phyloP scores from a whole-genome alignment of 306 rosid genomes.

The Comarum palustre region DNA sequence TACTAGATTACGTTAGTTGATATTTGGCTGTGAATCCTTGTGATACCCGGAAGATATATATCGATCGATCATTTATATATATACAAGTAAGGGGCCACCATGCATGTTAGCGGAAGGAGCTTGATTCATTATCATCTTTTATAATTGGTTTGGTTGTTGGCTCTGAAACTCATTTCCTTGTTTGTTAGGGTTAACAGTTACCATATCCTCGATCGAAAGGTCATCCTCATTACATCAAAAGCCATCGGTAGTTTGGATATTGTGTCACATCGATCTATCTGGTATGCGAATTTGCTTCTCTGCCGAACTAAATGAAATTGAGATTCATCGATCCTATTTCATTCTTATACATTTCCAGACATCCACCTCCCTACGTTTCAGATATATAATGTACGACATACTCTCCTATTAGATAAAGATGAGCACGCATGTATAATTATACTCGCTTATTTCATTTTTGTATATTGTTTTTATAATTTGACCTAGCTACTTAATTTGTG shows the following conservation, averaged over 20 bases:
- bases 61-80: background rate
- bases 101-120: background rate
- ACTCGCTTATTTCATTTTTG: background rate
- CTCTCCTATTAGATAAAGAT: background rate
- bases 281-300: slow-evolving; percentile 2
- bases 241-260: slow-evolving; percentile 10
- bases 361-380: background rate
- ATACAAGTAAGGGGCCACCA: slow-evolving; percentile 7
- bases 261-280: background rate
- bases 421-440: background rate
- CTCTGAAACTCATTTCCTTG: background rate
- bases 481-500: background rate
- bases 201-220: slow-evolving; percentile 5
- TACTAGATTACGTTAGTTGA: slow-evolving; percentile 2
- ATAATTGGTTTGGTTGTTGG: slow-evolving; percentile 23
- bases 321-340: background rate
- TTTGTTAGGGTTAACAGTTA: slow-evolving; percentile 14
- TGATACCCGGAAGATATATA: background rate
- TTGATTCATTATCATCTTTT: background rate
- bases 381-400: background rate
- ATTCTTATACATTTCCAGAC: background rate
- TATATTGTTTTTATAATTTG: background rate
- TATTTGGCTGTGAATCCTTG: slow-evolving; percentile 8
- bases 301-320: background rate
- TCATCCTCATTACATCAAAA: slow-evolving; percentile 20